Percentiles rank a stretch among this genome's conserved stretches.
Evolutionary conservation across 2,329 filamentous ascomycete species (phyloP).

Genomic region (Aureobasidium namibiae): DNA sequence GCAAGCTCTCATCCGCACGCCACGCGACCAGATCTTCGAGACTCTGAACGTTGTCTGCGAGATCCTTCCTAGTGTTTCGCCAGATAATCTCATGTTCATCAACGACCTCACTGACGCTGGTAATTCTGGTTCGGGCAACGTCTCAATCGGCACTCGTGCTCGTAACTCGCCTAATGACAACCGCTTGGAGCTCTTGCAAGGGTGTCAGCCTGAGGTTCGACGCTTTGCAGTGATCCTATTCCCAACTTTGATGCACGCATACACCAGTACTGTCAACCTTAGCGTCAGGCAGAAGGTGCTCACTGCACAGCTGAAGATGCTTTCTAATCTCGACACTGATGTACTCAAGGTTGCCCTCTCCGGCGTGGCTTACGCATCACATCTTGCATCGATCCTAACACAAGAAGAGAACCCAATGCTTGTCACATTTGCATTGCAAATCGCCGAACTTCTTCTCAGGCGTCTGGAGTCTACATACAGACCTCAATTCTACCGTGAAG

Average conservation of each 20-base stretch:
- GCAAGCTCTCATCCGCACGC: slow-evolving; percentile 94
- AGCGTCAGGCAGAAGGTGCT: slow-evolving; percentile 92
- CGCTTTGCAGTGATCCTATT: slow-evolving; percentile 90
- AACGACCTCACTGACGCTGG: slow-evolving; percentile 43
- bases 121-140: slow-evolving; percentile 38
- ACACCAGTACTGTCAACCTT: slow-evolving; percentile 94
- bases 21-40: slow-evolving; percentile 92
- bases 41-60: slow-evolving; percentile 97
- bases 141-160: slow-evolving; percentile 34
- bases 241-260: slow-evolving; percentile 90
- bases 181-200: slow-evolving; percentile 68
- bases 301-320: slow-evolving; percentile 93
- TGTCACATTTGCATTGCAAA: slow-evolving; percentile 79
- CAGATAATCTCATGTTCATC: slow-evolving; percentile 43
- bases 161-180: slow-evolving; percentile 65
- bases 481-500: slow-evolving; percentile 95
- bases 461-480: slow-evolving; percentile 82
- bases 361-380: slow-evolving; percentile 89
- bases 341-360: slow-evolving; percentile 81
- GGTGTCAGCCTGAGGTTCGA: slow-evolving; percentile 79
- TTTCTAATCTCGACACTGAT: slow-evolving; percentile 80
- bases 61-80: slow-evolving; percentile 68
- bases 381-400: slow-evolving; percentile 86
- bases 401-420: slow-evolving; percentile 87
- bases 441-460: slow-evolving; percentile 77